phyloP scores from a whole-genome alignment of 78 protist genomes.

The Dictyostelium capitatum region DNA sequence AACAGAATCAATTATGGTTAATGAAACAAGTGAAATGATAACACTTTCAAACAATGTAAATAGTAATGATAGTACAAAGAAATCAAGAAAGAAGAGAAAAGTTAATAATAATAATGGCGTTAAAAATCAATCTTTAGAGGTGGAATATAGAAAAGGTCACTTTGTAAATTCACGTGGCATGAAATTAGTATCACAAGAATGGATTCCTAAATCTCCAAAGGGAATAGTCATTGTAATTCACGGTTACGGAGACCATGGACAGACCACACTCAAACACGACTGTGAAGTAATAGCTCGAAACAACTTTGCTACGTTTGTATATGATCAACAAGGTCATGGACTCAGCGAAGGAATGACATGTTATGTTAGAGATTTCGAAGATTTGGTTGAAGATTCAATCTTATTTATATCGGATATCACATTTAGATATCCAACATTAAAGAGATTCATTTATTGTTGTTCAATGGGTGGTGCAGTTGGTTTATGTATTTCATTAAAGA shows the following conservation, averaged over 20 bases:
- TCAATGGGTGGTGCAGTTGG: slow-evolving; percentile 78
- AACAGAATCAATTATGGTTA: neutral
- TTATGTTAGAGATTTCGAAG: slow-evolving; percentile 46
- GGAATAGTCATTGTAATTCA: slow-evolving; percentile 43
- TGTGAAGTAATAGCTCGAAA: slow-evolving; percentile 12
- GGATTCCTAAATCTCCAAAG: slow-evolving; percentile 55
- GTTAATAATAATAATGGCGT: neutral
- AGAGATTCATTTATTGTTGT: slow-evolving; percentile 40
- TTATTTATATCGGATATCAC: slow-evolving; percentile 27
- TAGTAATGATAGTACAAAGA: neutral
- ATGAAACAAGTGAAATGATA: neutral
- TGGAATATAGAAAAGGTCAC: slow-evolving; percentile 36
- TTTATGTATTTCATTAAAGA: slow-evolving; percentile 2
- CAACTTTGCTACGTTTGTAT: slow-evolving; percentile 43
- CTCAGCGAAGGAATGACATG: slow-evolving; percentile 40
- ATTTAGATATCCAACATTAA: slow-evolving; percentile 40
- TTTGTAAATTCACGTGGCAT: slow-evolving; percentile 44
- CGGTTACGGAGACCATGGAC: slow-evolving; percentile 77
- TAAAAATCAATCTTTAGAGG: neutral
- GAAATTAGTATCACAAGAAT: slow-evolving; percentile 74
- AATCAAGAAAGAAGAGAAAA: slow-evolving; percentile 10
- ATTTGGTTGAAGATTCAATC: slow-evolving; percentile 59
- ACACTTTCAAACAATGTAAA: neutral
- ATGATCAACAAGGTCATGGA: slow-evolving; percentile 78
- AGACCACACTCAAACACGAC: slow-evolving; percentile 14